phyloP scores from a whole-genome alignment of 371 early-diverging fungal genomes.

The Conidiobolus coronatus region DNA sequence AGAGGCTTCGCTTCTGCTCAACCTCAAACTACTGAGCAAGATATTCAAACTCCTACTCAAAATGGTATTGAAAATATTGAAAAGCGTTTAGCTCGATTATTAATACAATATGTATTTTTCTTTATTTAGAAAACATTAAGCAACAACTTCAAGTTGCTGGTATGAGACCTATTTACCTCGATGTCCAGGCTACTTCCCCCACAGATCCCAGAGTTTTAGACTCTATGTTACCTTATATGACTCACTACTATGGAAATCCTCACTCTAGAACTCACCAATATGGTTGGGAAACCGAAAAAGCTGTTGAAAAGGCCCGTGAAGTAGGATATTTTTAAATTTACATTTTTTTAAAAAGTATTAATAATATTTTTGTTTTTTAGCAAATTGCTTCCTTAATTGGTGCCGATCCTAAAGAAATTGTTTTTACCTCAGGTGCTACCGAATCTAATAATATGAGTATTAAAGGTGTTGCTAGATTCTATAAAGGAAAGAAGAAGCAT shows the following conservation, averaged over 20 bases:
- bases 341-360: background rate
- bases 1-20: too few species aligned
- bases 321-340: slow-evolving; percentile 11
- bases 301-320: slow-evolving; percentile 79
- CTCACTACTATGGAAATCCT: slow-evolving; percentile 92
- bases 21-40: too few species aligned
- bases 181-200: slow-evolving; percentile 95
- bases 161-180: slow-evolving; percentile 67
- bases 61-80: too few species aligned
- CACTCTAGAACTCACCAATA: slow-evolving; percentile 95
- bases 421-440: slow-evolving; percentile 99
- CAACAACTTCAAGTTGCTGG: background rate
- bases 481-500: slow-evolving; percentile 86
- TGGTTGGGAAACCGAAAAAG: slow-evolving; percentile 97
- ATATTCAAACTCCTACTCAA: too few species aligned
- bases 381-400: slow-evolving; percentile 82
- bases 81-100: too few species aligned
- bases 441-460: slow-evolving; percentile 94
- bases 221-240: slow-evolving; percentile 94
- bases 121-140: too few species aligned
- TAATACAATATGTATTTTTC: too few species aligned
- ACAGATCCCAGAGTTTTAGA: slow-evolving; percentile 95
- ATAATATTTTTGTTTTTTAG: slow-evolving; percentile 15
- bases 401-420: slow-evolving; percentile 94
- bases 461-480: slow-evolving; percentile 94